These are phyloP conservation scores for Trichoderma parareesei DNA, from an alignment of 495 filamentous ascomycete species.

Conservation along the genomic window DNA sequence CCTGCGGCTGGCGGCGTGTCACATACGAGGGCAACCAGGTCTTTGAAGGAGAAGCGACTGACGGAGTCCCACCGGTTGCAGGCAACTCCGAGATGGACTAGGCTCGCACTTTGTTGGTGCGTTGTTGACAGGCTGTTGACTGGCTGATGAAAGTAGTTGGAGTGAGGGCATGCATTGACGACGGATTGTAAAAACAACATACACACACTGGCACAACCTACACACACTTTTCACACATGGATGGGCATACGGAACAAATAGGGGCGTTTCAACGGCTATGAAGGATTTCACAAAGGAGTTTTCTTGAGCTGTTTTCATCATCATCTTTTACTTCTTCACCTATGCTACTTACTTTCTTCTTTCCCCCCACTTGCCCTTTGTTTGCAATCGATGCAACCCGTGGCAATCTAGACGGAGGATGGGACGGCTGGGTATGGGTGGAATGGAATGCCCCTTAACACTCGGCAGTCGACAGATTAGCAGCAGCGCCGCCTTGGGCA, in stretches of 20 bases:
- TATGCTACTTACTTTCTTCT: neutral
- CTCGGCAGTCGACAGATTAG: no score
- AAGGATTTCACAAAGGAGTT: slow-evolving; percentile 6
- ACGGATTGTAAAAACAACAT: neutral
- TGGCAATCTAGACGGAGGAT: no score
- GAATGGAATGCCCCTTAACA: no score
- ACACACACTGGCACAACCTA: neutral
- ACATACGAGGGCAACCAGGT: slow-evolving; percentile 57
- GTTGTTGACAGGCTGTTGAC: neutral
- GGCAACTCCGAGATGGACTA: slow-evolving; percentile 16
- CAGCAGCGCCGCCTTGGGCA: no score
- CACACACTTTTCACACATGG: neutral
- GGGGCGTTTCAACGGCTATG: slow-evolving; percentile 7
- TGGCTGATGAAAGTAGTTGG: neutral
- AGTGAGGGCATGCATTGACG: neutral
- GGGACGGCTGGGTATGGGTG: no score
- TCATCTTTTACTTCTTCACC: neutral
- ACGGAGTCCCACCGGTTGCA: slow-evolving; percentile 28
- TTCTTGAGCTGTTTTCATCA: slow-evolving; percentile 7
- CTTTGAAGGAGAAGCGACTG: slow-evolving; percentile 39
- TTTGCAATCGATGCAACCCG: neutral
- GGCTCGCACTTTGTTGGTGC: neutral
- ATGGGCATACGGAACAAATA: neutral
- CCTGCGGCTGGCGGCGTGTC: slow-evolving; percentile 61
- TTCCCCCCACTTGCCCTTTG: neutral